Evolutionary conservation across 2,329 filamentous ascomycete genomes (phyloP).

Genomic region (Tolypocladium cylindrosporum): DNA sequence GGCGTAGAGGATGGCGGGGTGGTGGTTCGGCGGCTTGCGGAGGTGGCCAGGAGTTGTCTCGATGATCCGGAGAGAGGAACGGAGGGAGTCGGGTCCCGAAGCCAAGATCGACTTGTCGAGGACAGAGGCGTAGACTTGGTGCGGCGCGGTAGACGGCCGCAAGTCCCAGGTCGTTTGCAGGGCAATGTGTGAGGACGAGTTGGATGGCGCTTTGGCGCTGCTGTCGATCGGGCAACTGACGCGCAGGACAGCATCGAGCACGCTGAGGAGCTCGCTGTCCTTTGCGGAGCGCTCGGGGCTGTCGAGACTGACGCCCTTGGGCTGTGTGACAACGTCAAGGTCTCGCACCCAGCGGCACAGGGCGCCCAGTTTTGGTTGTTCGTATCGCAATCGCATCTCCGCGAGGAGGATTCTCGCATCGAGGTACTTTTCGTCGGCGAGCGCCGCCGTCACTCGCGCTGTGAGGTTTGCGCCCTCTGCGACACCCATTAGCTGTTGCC

Average conservation of each 20-base stretch:
- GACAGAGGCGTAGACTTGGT: slow-evolving; percentile 45
- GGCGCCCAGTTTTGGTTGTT: slow-evolving; percentile 57
- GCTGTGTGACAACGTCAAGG: slow-evolving; percentile 54
- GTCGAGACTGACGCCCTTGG: slow-evolving; percentile 26
- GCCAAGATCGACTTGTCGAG: slow-evolving; percentile 45
- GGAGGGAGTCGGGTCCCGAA: slow-evolving; percentile 29
- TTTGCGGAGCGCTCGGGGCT: slow-evolving; percentile 26
- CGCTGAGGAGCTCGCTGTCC: slow-evolving; percentile 46
- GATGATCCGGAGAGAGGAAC: slow-evolving; percentile 32
- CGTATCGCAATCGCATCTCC: slow-evolving; percentile 58
- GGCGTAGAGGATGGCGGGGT: slow-evolving; percentile 55
- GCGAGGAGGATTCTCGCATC: slow-evolving; percentile 57
- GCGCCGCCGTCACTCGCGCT: slow-evolving; percentile 53
- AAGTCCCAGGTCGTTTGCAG: slow-evolving; percentile 54
- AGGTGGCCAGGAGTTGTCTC: slow-evolving; percentile 49
- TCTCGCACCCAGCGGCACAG: slow-evolving; percentile 65
- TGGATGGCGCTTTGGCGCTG: slow-evolving; percentile 18
- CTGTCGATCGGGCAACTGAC: slow-evolving; percentile 52
- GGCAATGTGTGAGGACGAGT: slow-evolving; percentile 37
- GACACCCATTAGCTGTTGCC: background rate
- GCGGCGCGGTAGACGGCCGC: slow-evolving; percentile 28
- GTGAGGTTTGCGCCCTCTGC: slow-evolving; percentile 52
- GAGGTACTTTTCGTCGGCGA: slow-evolving; percentile 54
- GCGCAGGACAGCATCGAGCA: slow-evolving; percentile 54
- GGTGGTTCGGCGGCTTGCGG: slow-evolving; percentile 58